Percentiles rank a stretch among this genome's conserved stretches.
Evolutionary conservation across 139 green algal species (phyloP).

Genomic region (Chlorella sp.): DNA sequence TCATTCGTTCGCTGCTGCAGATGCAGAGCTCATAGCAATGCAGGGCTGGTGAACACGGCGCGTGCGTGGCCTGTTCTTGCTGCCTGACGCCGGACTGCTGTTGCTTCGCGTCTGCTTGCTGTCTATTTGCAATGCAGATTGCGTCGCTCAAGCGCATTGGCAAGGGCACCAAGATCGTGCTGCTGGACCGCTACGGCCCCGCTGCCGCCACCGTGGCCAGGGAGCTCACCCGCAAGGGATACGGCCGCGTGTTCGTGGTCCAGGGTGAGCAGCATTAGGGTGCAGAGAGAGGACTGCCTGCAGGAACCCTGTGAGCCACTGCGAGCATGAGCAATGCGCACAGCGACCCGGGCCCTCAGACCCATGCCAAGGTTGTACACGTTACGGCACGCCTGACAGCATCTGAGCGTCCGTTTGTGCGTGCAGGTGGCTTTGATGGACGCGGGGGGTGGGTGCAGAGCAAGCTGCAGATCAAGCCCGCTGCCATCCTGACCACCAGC

Average conservation of each 20-base stretch:
- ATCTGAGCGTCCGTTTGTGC: not conserved
- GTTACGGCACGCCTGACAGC: too few species aligned
- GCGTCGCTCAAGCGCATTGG: conserved; percentile 59
- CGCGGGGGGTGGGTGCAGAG: conserved; percentile 54
- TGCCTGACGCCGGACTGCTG: too few species aligned
- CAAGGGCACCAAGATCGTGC: conserved; percentile 55
- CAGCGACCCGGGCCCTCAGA: too few species aligned
- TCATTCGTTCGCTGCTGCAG: not conserved
- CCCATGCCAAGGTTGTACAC: too few species aligned
- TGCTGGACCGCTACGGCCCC: conserved; percentile 73
- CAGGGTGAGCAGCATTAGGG: conserved; percentile 2
- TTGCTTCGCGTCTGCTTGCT: not conserved
- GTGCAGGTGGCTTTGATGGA: conserved; percentile 61
- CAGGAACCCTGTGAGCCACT: too few species aligned
- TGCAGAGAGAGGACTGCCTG: too few species aligned
- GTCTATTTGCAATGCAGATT: conserved; percentile 6
- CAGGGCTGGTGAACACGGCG: too few species aligned
- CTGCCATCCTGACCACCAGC: conserved; percentile 20
- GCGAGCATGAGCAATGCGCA: too few species aligned
- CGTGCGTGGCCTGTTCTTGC: too few species aligned
- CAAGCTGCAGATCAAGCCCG: conserved; percentile 77
- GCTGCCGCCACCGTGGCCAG: conserved; percentile 57
- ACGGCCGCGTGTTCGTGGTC: conserved; percentile 47
- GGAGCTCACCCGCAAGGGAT: conserved; percentile 61
- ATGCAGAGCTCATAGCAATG: too few species aligned